Percentiles rank a stretch among this genome's conserved stretches.
phyloP scores from a whole-genome alignment of 2,329 filamentous ascomycete species.

The Chalara sp. region DNA sequence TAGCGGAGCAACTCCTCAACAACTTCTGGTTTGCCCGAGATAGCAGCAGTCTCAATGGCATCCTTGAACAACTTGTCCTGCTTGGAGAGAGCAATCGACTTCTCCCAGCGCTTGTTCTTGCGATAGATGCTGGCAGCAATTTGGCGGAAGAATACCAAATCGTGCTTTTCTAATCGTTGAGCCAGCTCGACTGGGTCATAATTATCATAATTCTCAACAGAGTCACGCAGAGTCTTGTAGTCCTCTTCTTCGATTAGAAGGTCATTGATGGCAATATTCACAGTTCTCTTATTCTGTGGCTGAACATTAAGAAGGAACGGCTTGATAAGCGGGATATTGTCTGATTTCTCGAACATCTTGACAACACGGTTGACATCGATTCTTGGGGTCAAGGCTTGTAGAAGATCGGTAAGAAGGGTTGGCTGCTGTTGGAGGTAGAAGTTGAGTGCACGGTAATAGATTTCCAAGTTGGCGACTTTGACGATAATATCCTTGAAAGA shows the following conservation, averaged over 20 bases:
- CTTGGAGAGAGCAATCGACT: constrained; percentile 95
- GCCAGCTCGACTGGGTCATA: constrained; percentile 94
- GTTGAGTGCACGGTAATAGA: constrained; percentile 95
- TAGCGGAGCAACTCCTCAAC: constrained; percentile 95
- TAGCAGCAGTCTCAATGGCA: constrained; percentile 93
- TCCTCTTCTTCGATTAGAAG: constrained; percentile 97
- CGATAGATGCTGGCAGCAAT: constrained; percentile 98
- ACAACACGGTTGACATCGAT: constrained; percentile 99
- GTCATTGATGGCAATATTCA: constrained; percentile 98
- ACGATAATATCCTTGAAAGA: constrained; percentile 98
- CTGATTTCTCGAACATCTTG: constrained; percentile 96
- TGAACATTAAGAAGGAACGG: constrained; percentile 97
- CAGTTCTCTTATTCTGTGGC: constrained; percentile 92
- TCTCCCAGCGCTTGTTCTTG: constrained; percentile 99
- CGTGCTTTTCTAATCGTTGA: constrained; percentile 89
- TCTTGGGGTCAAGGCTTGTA: constrained; percentile 84
- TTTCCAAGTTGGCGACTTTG: constrained; percentile 97
- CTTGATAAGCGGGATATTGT: constrained; percentile 97
- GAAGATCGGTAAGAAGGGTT: constrained; percentile 86
- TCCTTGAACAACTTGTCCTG: constrained; percentile 99
- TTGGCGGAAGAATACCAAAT: constrained; percentile 97
- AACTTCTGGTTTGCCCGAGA: constrained; percentile 83
- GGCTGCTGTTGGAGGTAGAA: constrained; percentile 98
- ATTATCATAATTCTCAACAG: constrained; percentile 98
- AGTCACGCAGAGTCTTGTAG: constrained; percentile 96